Evolutionary conservation across 176 grass and related monocot species (phyloP).

Genomic region (Oryza punctata): DNA sequence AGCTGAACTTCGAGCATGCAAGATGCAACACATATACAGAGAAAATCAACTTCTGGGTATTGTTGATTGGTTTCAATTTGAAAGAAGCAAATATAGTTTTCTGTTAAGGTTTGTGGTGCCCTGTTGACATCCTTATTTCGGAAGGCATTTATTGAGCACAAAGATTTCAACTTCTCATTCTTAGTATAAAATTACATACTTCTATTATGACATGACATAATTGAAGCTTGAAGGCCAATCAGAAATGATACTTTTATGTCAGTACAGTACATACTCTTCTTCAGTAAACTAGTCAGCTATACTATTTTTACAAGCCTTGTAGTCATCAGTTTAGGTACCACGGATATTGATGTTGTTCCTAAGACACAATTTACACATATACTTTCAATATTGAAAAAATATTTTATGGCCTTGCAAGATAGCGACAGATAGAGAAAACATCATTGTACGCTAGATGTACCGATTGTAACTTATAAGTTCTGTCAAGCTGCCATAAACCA

Average conservation of each 20-base stretch:
- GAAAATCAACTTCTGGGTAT: background rate
- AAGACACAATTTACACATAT: background rate
- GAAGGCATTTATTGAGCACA: background rate
- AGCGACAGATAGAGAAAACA: background rate
- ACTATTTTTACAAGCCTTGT: background rate
- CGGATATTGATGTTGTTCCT: background rate
- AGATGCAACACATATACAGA: background rate
- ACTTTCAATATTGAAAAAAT: background rate
- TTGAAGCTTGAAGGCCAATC: background rate
- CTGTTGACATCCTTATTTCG: background rate
- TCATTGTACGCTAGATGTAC: background rate
- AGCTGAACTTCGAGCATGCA: background rate
- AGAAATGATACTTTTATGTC: background rate
- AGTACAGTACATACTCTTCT: background rate
- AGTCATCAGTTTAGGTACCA: background rate
- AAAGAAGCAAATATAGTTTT: too few species aligned
- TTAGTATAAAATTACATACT: background rate
- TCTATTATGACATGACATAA: background rate
- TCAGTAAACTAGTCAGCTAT: background rate
- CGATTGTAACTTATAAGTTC: background rate
- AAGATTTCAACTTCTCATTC: background rate
- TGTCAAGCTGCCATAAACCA: background rate
- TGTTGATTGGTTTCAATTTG: too few species aligned
- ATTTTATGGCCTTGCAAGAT: background rate
- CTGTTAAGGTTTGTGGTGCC: background rate